Evolutionary conservation across 228 moss, liverwort and hornwort genomes (phyloP), one percentile per base, ranked within the genome.

Genomic region (Sphagnum fallax): DNA sequence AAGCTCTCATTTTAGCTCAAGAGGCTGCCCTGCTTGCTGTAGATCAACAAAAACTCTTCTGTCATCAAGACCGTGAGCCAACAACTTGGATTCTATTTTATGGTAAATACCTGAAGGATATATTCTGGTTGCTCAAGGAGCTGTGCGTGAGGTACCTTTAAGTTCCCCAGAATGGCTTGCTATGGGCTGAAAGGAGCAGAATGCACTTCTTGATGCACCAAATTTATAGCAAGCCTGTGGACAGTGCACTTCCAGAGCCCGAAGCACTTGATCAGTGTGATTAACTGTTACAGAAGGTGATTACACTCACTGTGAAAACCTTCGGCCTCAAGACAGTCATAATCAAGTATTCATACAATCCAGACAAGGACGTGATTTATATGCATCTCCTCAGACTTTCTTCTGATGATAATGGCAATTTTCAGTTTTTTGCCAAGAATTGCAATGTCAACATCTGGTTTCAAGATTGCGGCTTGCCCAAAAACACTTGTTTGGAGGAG

Each of bases 71-170:
- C 67, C 4, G 52, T 52, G 6, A 67, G 51, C 67, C 67, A 51
- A 67, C 52, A 67, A 5, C 67, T 67, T 67, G 67, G 67, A 18
- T 67, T 67, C 52, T 67, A 16, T 67, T 67, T 67, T 67, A 10
- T 11, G 52, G 52, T 52, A 48, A 52, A 8, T 12, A 52, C 9
- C 50, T 67, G 52, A 52, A 50, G 6, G 8, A 12, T 49, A 18
- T 52, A 0, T 67, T 51, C 67, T 67, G 50, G 51, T 52, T 67
- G 15, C 49, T 67, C 50, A 8, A 67, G 67, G 51, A 67, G 6
- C 16, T 67, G 67, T 67, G 67, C 11, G 52, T 67, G 13, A 10
- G n/a, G 9, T 6, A 7, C 50, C 50, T 67, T 0, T 8, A 52
- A 67, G 6, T 13, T 13, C 67, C 67, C 52, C 13, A 52, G 52